Evolutionary conservation across 2,329 filamentous ascomycete genomes (phyloP), one percentile per base, ranked within the genome.

Genomic region (Alternaria solani): DNA sequence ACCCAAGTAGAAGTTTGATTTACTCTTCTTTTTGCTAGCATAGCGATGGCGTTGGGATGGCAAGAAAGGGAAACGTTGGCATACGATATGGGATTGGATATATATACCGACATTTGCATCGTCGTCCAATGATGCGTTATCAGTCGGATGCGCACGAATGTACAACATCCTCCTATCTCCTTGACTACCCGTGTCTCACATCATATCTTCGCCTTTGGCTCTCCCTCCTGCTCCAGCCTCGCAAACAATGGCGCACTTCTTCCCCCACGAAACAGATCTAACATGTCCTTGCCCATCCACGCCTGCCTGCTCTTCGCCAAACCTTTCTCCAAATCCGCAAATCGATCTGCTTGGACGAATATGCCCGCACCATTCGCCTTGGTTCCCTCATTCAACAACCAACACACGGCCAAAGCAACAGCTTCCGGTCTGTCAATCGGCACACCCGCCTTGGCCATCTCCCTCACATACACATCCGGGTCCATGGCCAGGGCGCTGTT

Each of bases 271-370:
- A 84, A 84, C 67, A 83, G 64, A 11, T 79, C 77, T 72, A 85
- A 69, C 82, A 84, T 84, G 68, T 85, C 82, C 63, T 78, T 80
- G 0, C 81, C 77, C 82, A 84, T 83, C 83, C 83, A 85, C 47
- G 68, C 65, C 61, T 76, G 77, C 59, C 82, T 78, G 20, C 72
- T 75, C 69, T 76, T 83, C 26, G 82, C 82, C 52, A 84, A 70
- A 0, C 82, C 82, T 23, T 73, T 70, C 63, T 85, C 83, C 23
- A 84, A 56, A 71, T 85, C 83, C 46, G 72, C 71, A 59, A 79
- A 77, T 55, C 68, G 72, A 39, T 81, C 80, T 1, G 72, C 80
- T 62, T 85, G 82, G 4, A 84, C 74, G 38, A 84, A 71, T 36
- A 83, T 71, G 1, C 82, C 82, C 41, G 77, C 78, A 0, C 83